Evolutionary conservation across 176 grass and related monocot genomes (phyloP), one percentile per base, ranked within the genome.

Genomic region (Carex littledalei): DNA sequence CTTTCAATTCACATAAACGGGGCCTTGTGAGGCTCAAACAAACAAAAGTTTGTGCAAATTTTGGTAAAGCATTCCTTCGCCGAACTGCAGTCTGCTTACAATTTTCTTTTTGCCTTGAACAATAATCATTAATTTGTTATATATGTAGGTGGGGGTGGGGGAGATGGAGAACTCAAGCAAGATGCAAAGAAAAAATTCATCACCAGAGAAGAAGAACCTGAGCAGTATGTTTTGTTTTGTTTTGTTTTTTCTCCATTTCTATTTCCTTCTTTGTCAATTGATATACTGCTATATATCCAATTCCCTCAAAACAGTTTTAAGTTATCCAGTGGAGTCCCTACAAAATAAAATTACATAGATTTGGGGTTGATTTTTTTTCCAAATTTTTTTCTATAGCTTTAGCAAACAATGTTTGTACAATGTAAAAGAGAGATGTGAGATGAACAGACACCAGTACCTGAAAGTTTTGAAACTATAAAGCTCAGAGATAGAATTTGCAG

Each of bases 141-240:
- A 20, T 26, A 63, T 80, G 16, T 52, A 76, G 47, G 76, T 83
- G 92, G 91, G 56, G 37, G 76, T 83, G 92, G 91, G 56, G 93
- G 91, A 73, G 91, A 95, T 64, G 93, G 87, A 14, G 96, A 94
- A 74, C 18, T 81, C 14, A 93, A 98, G 69, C 84, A 88, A 78
- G 88, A n/a, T 76, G 89, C 37, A 18, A 91, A 95, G 90, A 94
- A 90, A 84, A 98, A 98, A 84, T 98, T 98, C 85, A 95, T 98
- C 85, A 98, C 91, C 69, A 92, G 61, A 87, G 93, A 98, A 85
- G 87, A 98, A 85, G 93, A 98, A 58, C 95, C 95, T 16, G 93
- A 95, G 8, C 93, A 98, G 91, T 95, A 90, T 90, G 78, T 26
- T 87, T 37, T n/a, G n/a, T n/a, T n/a, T n/a, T n/a, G n/a, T n/a